Conservation (phyloP, 2,329 filamentous ascomycete genomes). For the Onygenales sp. region DNA sequence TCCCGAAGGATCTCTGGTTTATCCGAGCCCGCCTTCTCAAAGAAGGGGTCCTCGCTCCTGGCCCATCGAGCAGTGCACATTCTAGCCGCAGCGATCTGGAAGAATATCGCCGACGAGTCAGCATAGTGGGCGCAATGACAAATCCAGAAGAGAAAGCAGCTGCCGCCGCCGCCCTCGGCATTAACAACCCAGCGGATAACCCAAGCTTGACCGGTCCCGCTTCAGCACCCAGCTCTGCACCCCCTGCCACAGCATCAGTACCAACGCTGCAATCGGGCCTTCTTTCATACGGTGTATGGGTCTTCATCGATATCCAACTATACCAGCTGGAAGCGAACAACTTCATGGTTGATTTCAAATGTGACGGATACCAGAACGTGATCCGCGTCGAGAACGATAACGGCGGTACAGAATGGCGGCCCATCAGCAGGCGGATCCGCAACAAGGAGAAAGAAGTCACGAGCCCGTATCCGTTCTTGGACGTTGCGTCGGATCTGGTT, state of each 20-base stretch:
- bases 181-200: constrained; percentile 17
- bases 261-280: constrained; percentile 36
- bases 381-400: constrained; percentile 36
- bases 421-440: constrained; percentile 38
- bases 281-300: constrained; percentile 63
- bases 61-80: constrained; percentile 27
- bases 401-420: constrained; percentile 35
- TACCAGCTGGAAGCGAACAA: constrained; percentile 89
- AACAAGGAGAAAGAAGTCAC: constrained; percentile 91
- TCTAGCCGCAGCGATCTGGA: constrained; percentile 34
- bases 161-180: constrained; percentile 10
- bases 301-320: constrained; percentile 92
- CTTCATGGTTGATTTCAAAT: constrained; percentile 97
- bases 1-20: constrained; percentile 93
- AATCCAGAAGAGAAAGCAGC: constrained; percentile 24
- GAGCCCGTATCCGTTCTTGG: constrained; percentile 89
- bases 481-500: constrained; percentile 84
- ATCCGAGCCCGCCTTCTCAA: constrained; percentile 85
- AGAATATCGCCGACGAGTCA: constrained; percentile 31
- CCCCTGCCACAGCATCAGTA: constrained; percentile 27
- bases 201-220: constrained; percentile 25
- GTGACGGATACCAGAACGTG: constrained; percentile 90
- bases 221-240: constrained; percentile 24
- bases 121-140: constrained; percentile 23
- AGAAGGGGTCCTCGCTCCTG: constrained; percentile 57